Percentiles rank a stretch among this genome's conserved stretches.
Conservation (phyloP, 75 land plant genomes). For the Pseudotsuga menziesii region DNA sequence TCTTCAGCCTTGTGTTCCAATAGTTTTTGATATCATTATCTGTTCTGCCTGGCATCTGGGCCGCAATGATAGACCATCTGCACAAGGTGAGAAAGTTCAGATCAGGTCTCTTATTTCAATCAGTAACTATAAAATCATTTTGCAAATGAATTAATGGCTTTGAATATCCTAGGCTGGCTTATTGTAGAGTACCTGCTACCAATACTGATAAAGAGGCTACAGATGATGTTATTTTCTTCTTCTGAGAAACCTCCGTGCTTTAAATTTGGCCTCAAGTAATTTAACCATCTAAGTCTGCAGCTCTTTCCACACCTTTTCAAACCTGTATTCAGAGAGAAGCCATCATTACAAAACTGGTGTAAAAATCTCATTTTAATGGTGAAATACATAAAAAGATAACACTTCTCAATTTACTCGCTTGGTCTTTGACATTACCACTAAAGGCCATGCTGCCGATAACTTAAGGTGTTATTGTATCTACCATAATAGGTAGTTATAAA, state of each 20-base stretch:
- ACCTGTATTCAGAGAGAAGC: constrained; percentile 19
- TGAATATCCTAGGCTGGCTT: background rate
- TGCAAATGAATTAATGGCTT: too few relatives aligned
- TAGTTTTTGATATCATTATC: constrained; percentile 7
- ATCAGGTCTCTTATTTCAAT: too few relatives aligned
- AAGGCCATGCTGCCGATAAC: background rate
- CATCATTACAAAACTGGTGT: background rate
- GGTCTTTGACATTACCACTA: background rate
- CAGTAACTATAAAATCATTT: too few relatives aligned
- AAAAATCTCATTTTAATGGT: background rate
- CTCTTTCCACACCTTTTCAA: constrained; percentile 72
- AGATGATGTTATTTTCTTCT: constrained; percentile 63
- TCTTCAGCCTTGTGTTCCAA: constrained; percentile 6
- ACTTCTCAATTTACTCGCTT: background rate
- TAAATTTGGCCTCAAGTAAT: constrained; percentile 66
- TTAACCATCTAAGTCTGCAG: constrained; percentile 77
- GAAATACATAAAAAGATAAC: background rate
- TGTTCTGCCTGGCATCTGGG: background rate
- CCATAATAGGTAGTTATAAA: background rate
- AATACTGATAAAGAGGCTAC: constrained; percentile 36
- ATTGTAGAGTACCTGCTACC: constrained; percentile 40
- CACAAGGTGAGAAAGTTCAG: background rate
- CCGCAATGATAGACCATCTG: background rate
- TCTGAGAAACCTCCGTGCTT: constrained; percentile 69
- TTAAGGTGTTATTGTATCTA: background rate